phyloP scores from a whole-genome alignment of 2,329 filamentous ascomycete species.

The Pyricularia sp. region DNA sequence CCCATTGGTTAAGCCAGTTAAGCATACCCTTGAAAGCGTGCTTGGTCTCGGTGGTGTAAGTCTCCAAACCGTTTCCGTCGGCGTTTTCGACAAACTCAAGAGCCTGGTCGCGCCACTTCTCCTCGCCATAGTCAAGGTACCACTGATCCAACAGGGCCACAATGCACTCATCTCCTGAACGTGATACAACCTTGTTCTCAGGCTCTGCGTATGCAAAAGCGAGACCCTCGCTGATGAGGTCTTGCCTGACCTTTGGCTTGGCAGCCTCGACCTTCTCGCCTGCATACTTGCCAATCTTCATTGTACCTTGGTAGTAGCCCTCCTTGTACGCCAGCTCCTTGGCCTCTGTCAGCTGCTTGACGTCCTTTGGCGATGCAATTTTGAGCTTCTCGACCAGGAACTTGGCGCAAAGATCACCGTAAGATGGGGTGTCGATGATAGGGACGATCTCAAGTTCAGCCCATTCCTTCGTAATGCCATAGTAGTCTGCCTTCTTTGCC shows the following conservation, averaged over 20 bases:
- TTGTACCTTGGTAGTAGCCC: slow-evolving; percentile 87
- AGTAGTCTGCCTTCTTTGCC: slow-evolving; percentile 89
- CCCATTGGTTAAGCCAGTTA: slow-evolving; percentile 92
- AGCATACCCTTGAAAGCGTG: slow-evolving; percentile 75
- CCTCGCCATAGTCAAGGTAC: slow-evolving; percentile 94
- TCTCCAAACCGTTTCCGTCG: slow-evolving; percentile 58
- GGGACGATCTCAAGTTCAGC: slow-evolving; percentile 79
- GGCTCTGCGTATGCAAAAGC: slow-evolving; percentile 93
- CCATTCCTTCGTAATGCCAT: slow-evolving; percentile 95
- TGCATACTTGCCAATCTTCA: slow-evolving; percentile 78
- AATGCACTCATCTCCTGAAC: slow-evolving; percentile 86
- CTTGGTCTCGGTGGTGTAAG: slow-evolving; percentile 64
- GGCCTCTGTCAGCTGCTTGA: slow-evolving; percentile 70
- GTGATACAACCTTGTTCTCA: slow-evolving; percentile 74
- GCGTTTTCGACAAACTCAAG: slow-evolving; percentile 58
- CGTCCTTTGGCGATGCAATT: slow-evolving; percentile 92
- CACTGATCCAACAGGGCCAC: slow-evolving; percentile 91
- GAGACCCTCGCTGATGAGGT: slow-evolving; percentile 61
- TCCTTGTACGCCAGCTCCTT: slow-evolving; percentile 97
- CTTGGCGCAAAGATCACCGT: slow-evolving; percentile 73
- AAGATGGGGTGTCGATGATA: slow-evolving; percentile 78
- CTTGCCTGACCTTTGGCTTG: slow-evolving; percentile 69
- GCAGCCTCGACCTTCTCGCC: slow-evolving; percentile 72
- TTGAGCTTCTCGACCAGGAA: slow-evolving; percentile 83
- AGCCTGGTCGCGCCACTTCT: slow-evolving; percentile 68